Percentiles rank a stretch among this genome's conserved stretches.
phyloP scores from a whole-genome alignment of 2,329 filamentous ascomycete species.

The Diaporthe longicolla region DNA sequence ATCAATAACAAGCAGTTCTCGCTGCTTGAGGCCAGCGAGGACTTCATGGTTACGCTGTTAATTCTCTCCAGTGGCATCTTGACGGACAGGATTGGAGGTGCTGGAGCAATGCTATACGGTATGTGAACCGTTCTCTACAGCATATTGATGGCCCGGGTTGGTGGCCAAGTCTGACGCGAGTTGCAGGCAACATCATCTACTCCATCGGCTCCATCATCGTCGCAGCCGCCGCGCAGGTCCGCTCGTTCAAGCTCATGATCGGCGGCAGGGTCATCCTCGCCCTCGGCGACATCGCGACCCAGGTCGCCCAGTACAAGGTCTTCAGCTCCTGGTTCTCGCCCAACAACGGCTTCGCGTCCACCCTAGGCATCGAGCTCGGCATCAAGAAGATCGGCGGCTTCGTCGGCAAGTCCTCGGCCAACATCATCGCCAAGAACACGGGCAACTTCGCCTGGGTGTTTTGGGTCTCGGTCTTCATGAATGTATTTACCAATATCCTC shows the following conservation, averaged over 20 bases:
- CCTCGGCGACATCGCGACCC: slow-evolving; percentile 74
- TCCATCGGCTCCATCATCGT: slow-evolving; percentile 71
- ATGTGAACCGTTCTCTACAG: slow-evolving; percentile 26
- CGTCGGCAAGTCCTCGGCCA: slow-evolving; percentile 72
- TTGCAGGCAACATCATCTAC: slow-evolving; percentile 72
- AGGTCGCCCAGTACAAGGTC: slow-evolving; percentile 75
- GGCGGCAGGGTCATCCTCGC: slow-evolving; percentile 68
- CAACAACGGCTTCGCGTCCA: slow-evolving; percentile 72
- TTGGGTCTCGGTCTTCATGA: slow-evolving; percentile 75
- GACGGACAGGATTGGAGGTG: slow-evolving; percentile 72
- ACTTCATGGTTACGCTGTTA: slow-evolving; percentile 72
- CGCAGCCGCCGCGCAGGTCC: slow-evolving; percentile 68
- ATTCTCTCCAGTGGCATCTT: slow-evolving; percentile 69
- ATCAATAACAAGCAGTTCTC: slow-evolving; percentile 74
- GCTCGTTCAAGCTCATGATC: slow-evolving; percentile 73
- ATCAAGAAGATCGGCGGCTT: slow-evolving; percentile 74
- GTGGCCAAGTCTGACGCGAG: slow-evolving; percentile 59
- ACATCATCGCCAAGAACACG: slow-evolving; percentile 69
- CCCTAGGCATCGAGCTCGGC: slow-evolving; percentile 71
- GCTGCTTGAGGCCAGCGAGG: slow-evolving; percentile 70
- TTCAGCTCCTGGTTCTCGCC: slow-evolving; percentile 77
- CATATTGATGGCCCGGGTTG: neutral
- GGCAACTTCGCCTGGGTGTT: slow-evolving; percentile 74
- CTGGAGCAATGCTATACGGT: slow-evolving; percentile 52
- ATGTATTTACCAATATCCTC: slow-evolving; percentile 71